Evolutionary conservation across 345 rosid species (phyloP).

Genomic region (Eucalyptus dawsonii): DNA sequence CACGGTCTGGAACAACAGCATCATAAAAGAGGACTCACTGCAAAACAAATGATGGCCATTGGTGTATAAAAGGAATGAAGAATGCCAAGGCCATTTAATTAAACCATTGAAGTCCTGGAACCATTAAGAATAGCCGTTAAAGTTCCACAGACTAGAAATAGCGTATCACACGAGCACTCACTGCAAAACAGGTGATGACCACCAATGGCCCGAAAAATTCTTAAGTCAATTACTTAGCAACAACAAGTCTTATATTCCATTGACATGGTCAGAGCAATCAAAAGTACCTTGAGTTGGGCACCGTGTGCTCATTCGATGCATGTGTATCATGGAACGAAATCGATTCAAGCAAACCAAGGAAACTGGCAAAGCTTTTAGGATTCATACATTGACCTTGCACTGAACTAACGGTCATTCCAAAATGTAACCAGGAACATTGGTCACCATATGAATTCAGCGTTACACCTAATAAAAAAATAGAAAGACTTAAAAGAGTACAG

Average conservation of each 20-base stretch:
- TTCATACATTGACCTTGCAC: constrained; percentile 58
- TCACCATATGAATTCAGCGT: constrained; percentile 23
- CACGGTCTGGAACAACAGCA: not conserved
- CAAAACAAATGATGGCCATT: not conserved
- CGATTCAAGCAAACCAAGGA: constrained; percentile 79
- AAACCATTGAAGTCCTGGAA: not conserved
- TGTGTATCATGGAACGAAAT: constrained; percentile 57
- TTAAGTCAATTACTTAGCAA: not conserved
- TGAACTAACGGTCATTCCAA: constrained; percentile 37
- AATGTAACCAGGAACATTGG: constrained; percentile 39
- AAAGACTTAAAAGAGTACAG: not conserved
- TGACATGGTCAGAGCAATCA: not conserved
- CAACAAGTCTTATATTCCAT: constrained; percentile 34
- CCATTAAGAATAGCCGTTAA: not conserved
- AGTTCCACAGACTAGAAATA: not conserved
- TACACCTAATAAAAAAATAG: constrained; percentile 23
- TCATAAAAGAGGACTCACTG: not conserved
- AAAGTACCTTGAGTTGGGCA: constrained; percentile 54
- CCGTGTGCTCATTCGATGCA: constrained; percentile 38
- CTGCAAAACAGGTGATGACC: not conserved
- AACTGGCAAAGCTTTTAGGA: constrained; percentile 59
- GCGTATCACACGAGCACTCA: not conserved
- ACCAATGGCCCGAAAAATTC: not conserved
- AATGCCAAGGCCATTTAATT: not conserved
- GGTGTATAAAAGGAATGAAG: not conserved